Conservation (phyloP, 768 basidiomycete genomes). For the Mycena galopus region DNA sequence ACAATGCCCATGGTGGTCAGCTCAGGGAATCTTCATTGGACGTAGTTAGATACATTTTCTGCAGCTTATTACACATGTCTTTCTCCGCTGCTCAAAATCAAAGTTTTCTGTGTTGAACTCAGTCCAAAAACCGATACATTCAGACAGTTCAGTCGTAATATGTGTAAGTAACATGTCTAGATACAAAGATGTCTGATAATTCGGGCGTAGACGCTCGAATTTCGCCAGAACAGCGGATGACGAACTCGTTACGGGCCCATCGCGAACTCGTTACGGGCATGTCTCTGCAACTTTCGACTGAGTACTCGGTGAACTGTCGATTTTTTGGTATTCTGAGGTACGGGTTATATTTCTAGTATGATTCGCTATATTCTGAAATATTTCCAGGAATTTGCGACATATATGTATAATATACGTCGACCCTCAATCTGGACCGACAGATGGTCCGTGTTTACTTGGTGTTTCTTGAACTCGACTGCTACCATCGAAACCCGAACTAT, state of each 20-base stretch:
- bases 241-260: slow-evolving; percentile 11
- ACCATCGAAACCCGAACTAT: neutral
- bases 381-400: neutral
- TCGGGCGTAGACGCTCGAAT: neutral
- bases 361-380: neutral
- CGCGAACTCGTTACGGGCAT: slow-evolving; percentile 10
- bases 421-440: neutral
- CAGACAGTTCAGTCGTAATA: no score
- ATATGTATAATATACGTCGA: no score
- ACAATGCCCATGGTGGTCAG: neutral
- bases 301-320: neutral
- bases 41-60: neutral
- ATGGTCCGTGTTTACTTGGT: neutral
- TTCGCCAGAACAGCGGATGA: neutral
- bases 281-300: neutral
- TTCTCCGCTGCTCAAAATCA: no score
- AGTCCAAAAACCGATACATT: no score
- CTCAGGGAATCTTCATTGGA: neutral
- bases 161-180: neutral
- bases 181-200: neutral
- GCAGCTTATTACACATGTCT: no score
- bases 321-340: neutral
- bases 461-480: neutral
- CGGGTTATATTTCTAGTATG: neutral
- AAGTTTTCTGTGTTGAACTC: no score